A percentile compares a stretch with the other conserved stretches of the same genome.
These are phyloP conservation scores for Chlorella vulgaris DNA, from an alignment of 139 green algal genomes.

Conservation along the genomic window DNA sequence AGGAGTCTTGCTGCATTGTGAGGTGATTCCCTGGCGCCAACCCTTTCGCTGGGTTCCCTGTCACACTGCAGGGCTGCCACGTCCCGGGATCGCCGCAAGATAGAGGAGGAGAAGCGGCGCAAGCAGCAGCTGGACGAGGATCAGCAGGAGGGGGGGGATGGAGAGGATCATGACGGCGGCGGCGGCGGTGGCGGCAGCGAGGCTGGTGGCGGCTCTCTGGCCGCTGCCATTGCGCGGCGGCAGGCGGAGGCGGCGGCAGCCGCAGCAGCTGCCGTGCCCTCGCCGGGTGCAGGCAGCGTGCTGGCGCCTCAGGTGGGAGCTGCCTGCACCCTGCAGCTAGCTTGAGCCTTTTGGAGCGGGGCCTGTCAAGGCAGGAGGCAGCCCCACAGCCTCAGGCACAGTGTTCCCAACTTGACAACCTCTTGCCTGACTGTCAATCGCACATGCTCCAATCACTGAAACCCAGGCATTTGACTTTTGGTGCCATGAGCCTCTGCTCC, in stretches of 20 bases:
- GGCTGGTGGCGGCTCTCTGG: neutral
- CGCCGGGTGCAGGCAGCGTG: neutral
- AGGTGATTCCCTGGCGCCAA: neutral
- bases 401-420: no score
- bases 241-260: neutral
- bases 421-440: neutral
- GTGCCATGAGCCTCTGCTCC: neutral
- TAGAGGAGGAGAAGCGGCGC: conserved; percentile 8
- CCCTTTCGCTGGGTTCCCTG: neutral
- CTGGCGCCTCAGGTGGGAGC: conserved; percentile 25
- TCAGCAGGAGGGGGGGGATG: neutral
- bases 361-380: no score
- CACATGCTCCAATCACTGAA: neutral
- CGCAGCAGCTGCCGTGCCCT: neutral
- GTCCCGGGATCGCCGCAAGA: conserved; percentile 17
- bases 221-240: neutral
- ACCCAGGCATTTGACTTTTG: neutral
- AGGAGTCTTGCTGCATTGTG: neutral
- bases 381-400: no score
- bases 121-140: neutral
- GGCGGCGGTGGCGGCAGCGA: neutral
- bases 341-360: neutral
- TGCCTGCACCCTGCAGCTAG: neutral
- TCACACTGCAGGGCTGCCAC: conserved; percentile 1
- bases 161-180: neutral